Conservation (phyloP, 345 rosid genomes). For the Acer saccharum region DNA sequence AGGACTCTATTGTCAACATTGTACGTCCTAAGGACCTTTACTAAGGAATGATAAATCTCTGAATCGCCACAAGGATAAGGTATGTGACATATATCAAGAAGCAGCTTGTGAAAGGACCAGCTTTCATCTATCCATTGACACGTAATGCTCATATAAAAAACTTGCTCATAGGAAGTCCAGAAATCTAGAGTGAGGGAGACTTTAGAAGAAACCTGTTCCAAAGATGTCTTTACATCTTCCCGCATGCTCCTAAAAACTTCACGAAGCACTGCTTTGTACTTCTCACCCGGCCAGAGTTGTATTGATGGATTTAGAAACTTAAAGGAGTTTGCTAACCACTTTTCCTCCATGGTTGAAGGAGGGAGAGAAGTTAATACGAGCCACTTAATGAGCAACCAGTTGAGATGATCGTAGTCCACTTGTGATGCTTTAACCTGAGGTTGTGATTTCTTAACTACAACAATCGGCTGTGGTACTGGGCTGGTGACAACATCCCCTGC, state of each 20-base stretch:
- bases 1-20: constrained; percentile 71
- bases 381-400: constrained; percentile 95
- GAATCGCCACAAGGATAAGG: constrained; percentile 74
- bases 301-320: constrained; percentile 77
- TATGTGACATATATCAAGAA: constrained; percentile 78
- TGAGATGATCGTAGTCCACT: constrained; percentile 86
- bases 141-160: constrained; percentile 79
- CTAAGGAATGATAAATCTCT: constrained; percentile 63
- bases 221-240: constrained; percentile 64
- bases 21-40: constrained; percentile 65
- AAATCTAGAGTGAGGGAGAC: constrained; percentile 71
- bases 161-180: constrained; percentile 79
- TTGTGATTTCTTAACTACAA: constrained; percentile 55
- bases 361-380: constrained; percentile 75
- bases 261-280: constrained; percentile 58
- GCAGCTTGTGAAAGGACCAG: constrained; percentile 69
- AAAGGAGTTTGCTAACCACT: constrained; percentile 79
- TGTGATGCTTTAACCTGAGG: constrained; percentile 51
- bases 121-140: constrained; percentile 87
- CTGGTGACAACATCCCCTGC: constrained; percentile 46
- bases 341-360: constrained; percentile 78
- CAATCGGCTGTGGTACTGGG: constrained; percentile 46
- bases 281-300: constrained; percentile 76
- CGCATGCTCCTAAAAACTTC: constrained; percentile 94
- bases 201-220: constrained; percentile 79